A percentile compares a stretch with the other conserved stretches of the same genome.
Conservation (phyloP, 352 stramenopile genomes). For the Pythium dissimile region DNA sequence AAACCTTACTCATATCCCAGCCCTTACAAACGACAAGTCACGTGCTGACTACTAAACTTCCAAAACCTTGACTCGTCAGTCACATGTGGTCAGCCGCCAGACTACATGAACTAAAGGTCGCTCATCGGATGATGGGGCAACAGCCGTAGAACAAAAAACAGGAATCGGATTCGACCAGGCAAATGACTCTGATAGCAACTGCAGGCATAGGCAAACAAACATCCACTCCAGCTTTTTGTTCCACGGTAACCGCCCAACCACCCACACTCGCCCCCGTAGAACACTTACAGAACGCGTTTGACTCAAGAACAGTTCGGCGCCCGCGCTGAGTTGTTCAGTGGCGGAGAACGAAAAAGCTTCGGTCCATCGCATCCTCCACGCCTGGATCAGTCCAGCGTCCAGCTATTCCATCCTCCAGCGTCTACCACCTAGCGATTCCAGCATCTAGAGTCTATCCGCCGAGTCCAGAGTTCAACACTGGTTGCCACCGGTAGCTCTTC, state of each 20-base stretch:
- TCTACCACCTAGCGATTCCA: neutral
- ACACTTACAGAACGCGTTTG: conserved; percentile 11
- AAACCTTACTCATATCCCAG: neutral
- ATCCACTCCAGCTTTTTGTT: neutral
- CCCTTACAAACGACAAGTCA: conserved; percentile 6
- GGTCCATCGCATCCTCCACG: no score
- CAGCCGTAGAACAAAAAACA: conserved; percentile 12
- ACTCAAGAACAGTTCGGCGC: neutral
- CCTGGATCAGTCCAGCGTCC: neutral
- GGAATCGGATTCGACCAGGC: neutral
- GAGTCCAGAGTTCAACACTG: neutral
- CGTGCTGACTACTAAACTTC: conserved; percentile 17
- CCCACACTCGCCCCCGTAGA: neutral
- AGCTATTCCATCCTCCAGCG: neutral
- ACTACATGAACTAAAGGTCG: conserved; percentile 1
- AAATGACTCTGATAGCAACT: neutral
- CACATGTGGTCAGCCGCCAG: conserved; percentile 13
- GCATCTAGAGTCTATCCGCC: neutral
- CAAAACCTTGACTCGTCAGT: conserved; percentile 11
- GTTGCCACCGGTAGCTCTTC: neutral
- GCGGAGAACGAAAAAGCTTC: no score
- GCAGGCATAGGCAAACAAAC: neutral
- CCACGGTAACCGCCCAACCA: neutral
- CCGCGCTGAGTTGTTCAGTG: no score
- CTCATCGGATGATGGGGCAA: neutral